A percentile compares a stretch with the other conserved stretches of the same genome.
Evolutionary conservation across 768 basidiomycete genomes (phyloP).

Genomic region (Symmetrospora coprosmae): DNA sequence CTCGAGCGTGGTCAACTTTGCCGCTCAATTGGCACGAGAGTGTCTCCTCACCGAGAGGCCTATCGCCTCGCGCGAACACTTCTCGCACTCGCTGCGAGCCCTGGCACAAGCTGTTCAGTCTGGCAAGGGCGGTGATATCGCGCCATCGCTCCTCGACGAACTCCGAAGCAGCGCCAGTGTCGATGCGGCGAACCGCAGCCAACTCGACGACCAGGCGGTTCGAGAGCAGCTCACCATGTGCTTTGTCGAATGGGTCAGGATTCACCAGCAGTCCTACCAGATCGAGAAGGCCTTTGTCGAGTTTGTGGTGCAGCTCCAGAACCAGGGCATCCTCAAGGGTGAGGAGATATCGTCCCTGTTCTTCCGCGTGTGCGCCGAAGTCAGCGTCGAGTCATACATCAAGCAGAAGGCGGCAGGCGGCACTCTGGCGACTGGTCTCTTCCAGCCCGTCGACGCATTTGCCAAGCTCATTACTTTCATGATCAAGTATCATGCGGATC

Average conservation of each 20-base stretch:
- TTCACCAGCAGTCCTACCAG: conserved; percentile 77
- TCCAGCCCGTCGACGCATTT: conserved; percentile 88
- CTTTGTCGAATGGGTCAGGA: conserved; percentile 64
- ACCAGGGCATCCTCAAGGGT: conserved; percentile 87
- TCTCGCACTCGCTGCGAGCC: conserved; percentile 65
- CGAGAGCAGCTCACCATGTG: conserved; percentile 38
- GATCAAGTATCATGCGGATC: conserved; percentile 98
- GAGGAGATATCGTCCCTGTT: conserved; percentile 95
- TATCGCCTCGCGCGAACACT: conserved; percentile 57
- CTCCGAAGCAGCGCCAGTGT: conserved; percentile 46
- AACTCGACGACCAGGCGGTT: conserved; percentile 27
- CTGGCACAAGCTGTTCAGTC: conserved; percentile 56
- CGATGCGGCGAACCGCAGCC: conserved; percentile 24
- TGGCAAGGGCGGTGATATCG: conserved; percentile 66
- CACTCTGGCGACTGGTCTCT: conserved; percentile 56
- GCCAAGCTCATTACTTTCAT: conserved; percentile 90
- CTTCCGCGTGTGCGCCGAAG: conserved; percentile 93
- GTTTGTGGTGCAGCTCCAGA: conserved; percentile 91
- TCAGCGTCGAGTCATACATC: conserved; percentile 71
- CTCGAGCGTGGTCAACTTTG: conserved; percentile 62
- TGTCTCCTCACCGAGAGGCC: conserved; percentile 70
- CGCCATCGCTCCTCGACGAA: conserved; percentile 55
- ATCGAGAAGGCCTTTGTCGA: conserved; percentile 91
- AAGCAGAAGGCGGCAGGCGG: conserved; percentile 37
- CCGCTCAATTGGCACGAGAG: conserved; percentile 68